These are phyloP conservation scores for Brassica nigra DNA, from an alignment of 345 rosid genomes.

Conservation along the genomic window DNA sequence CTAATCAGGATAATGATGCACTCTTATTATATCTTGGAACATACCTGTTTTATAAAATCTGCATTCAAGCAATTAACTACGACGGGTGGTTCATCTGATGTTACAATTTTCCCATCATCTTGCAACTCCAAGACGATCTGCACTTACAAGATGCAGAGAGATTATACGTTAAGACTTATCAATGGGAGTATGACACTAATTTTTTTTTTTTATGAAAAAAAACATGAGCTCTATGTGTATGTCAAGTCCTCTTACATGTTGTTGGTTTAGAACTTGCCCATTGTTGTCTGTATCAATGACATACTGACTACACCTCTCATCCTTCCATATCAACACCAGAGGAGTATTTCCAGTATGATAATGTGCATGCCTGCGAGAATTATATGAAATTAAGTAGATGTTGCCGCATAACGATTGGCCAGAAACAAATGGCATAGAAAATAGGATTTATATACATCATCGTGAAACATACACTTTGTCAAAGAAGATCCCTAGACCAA, in stretches of 20 bases:
- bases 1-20: neutral
- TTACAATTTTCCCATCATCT: conserved; percentile 71
- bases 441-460: neutral
- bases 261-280: conserved; percentile 74
- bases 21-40: neutral
- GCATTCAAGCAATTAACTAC: conserved; percentile 63
- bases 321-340: conserved; percentile 94
- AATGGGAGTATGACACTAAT: neutral
- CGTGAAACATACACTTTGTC: neutral
- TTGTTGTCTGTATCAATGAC: conserved; percentile 91
- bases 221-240: conserved; percentile 16
- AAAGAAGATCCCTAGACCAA: neutral
- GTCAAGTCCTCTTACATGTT: conserved; percentile 56
- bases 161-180: neutral
- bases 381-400: conserved; percentile 2
- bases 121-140: conserved; percentile 90
- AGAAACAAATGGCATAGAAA: neutral
- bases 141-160: conserved; percentile 16
- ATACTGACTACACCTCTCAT: conserved; percentile 86
- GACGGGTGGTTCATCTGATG: conserved; percentile 90
- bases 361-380: conserved; percentile 69
- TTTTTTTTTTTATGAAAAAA: neutral
- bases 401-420: neutral
- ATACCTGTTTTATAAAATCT: conserved; percentile 69
- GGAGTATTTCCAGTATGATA: conserved; percentile 94